Evolutionary conservation across 2,329 filamentous ascomycete species (phyloP).

Genomic region (Podosphaera aphanis): DNA sequence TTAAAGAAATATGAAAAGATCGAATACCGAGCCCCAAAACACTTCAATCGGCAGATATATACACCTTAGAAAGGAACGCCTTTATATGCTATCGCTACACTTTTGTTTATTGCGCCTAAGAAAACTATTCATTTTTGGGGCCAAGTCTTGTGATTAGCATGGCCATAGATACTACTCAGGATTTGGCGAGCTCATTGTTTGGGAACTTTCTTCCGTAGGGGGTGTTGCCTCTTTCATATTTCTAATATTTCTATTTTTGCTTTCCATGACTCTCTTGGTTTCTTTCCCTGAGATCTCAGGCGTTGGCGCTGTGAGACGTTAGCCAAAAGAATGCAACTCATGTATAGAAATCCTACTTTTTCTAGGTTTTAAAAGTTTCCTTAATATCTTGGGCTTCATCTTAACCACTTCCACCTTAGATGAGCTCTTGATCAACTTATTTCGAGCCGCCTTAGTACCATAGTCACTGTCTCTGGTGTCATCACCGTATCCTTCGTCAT

Average conservation of each 20-base stretch:
- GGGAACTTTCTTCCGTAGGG: conserved; percentile 5
- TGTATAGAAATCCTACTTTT: background rate
- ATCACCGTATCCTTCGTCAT: conserved; percentile 8
- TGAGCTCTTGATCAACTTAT: background rate
- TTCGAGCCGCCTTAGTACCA: conserved; percentile 1
- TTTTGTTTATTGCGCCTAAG: too few species aligned
- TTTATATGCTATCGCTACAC: too few species aligned
- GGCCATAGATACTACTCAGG: conserved; percentile 1
- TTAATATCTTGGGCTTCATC: background rate
- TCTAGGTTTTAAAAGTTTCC: background rate
- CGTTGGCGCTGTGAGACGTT: background rate
- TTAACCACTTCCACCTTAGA: background rate
- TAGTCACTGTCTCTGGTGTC: conserved; percentile 13
- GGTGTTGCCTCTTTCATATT: background rate
- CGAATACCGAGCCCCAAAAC: too few species aligned
- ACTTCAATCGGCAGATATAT: too few species aligned
- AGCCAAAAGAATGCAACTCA: background rate
- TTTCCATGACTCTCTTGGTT: background rate
- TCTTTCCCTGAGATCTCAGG: background rate
- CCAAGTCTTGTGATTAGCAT: too few species aligned
- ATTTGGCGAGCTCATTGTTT: conserved; percentile 9
- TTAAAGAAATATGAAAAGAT: too few species aligned
- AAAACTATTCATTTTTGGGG: too few species aligned
- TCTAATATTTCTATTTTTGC: background rate
- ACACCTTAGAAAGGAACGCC: too few species aligned